phyloP scores from a whole-genome alignment of 2,329 filamentous ascomycete species.

The Neocatenulostroma microsporum region DNA sequence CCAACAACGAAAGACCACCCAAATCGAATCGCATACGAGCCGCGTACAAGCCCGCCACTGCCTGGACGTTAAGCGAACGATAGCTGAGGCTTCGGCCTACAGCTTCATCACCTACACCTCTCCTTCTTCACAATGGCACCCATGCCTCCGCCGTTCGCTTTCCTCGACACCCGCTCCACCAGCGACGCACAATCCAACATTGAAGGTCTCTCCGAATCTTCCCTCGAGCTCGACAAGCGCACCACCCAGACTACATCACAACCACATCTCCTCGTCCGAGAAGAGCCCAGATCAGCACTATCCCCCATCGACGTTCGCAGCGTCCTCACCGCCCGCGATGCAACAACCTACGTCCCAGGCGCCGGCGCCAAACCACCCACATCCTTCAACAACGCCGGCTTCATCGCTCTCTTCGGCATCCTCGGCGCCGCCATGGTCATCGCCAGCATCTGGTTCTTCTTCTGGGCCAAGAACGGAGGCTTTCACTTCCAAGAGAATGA shows the following conservation, averaged over 20 bases:
- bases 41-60: no score
- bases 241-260: constrained; percentile 4
- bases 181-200: no score
- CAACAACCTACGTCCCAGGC: constrained; percentile 16
- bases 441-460: constrained; percentile 91
- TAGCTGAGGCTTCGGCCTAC: constrained; percentile 1
- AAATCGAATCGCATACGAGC: no score
- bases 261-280: background rate
- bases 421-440: constrained; percentile 70
- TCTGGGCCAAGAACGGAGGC: constrained; percentile 93
- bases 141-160: background rate
- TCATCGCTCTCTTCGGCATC: constrained; percentile 80
- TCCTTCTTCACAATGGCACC: background rate
- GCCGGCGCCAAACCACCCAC: constrained; percentile 30
- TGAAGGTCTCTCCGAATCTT: constrained; percentile 23
- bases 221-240: constrained; percentile 23
- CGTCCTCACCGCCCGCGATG: constrained; percentile 2
- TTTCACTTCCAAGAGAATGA: constrained; percentile 79
- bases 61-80: no score
- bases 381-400: constrained; percentile 47
- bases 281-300: constrained; percentile 6
- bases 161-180: background rate
- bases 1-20: no score
- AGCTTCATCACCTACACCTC: no score
- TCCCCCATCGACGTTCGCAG: constrained; percentile 6